Percentiles rank a stretch among this genome's conserved stretches.
These are phyloP conservation scores for Citrullus colocynthis DNA, from an alignment of 306 rosid species.

Conservation along the genomic window DNA sequence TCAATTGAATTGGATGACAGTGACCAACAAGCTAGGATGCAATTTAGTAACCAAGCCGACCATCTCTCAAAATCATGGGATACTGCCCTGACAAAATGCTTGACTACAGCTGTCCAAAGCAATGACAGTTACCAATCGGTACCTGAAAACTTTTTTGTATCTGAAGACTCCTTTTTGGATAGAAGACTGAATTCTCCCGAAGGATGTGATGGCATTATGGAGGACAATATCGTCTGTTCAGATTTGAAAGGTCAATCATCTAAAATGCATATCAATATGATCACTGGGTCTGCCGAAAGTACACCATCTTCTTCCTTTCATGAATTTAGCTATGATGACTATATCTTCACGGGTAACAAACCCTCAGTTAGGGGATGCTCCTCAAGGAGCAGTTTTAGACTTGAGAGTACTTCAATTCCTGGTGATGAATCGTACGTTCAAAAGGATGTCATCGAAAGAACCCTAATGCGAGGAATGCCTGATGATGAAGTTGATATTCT, in stretches of 20 bases:
- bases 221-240: conserved; percentile 28
- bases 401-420: conserved; percentile 26
- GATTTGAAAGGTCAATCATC: conserved; percentile 24
- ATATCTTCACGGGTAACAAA: conserved; percentile 21
- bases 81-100: conserved; percentile 25
- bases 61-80: conserved; percentile 28
- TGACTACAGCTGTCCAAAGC: conserved; percentile 19
- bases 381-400: conserved; percentile 19
- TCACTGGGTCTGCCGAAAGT: conserved; percentile 22
- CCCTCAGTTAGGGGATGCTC: conserved; percentile 59
- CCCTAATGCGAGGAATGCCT: conserved; percentile 20
- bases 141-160: conserved; percentile 17
- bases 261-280: conserved; percentile 18
- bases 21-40: conserved; percentile 23
- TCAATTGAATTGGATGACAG: conserved; percentile 22
- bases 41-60: conserved; percentile 19
- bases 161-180: conserved; percentile 26
- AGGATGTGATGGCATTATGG: conserved; percentile 20
- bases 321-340: conserved; percentile 20
- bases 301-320: conserved; percentile 18
- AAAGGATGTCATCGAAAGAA: conserved; percentile 27
- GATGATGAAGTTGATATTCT: conserved; percentile 14
- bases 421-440: conserved; percentile 25
- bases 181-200: conserved; percentile 18
- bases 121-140: conserved; percentile 10